These are phyloP conservation scores for Globisporangium apiculatum DNA, from an alignment of 352 stramenopile genomes.

Conservation along the genomic window DNA sequence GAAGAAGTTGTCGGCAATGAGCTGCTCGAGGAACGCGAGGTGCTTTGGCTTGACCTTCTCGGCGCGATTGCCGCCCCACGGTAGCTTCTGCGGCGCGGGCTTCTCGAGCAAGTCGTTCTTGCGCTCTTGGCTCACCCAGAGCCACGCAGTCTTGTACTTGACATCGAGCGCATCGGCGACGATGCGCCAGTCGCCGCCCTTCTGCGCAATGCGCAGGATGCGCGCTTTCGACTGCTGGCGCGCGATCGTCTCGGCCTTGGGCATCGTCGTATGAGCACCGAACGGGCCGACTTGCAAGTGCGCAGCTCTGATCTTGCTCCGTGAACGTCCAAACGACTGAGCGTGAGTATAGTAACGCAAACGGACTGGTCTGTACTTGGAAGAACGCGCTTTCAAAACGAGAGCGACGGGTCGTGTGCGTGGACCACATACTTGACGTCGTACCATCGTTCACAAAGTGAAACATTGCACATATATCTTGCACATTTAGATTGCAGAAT, in stretches of 20 bases:
- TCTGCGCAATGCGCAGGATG: slow-evolving; percentile 16
- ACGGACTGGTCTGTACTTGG: too few species aligned
- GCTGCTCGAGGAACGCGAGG: slow-evolving; percentile 13
- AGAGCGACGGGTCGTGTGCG: too few species aligned
- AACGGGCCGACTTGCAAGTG: background rate
- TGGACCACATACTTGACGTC: too few species aligned
- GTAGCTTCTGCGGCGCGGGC: slow-evolving; percentile 4
- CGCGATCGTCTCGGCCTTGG: slow-evolving; percentile 15
- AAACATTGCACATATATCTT: too few species aligned
- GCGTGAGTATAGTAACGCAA: too few species aligned
- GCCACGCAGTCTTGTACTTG: slow-evolving; percentile 19
- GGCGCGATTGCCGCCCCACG: slow-evolving; percentile 16
- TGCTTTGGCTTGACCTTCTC: slow-evolving; percentile 17
- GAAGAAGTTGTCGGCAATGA: slow-evolving; percentile 15
- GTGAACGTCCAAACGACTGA: too few species aligned
- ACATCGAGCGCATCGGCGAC: slow-evolving; percentile 14
- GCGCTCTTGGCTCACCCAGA: slow-evolving; percentile 15
- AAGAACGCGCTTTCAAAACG: too few species aligned
- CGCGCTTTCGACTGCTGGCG: slow-evolving; percentile 13
- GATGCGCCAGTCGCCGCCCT: slow-evolving; percentile 16
- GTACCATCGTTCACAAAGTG: too few species aligned
- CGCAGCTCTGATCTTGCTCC: background rate
- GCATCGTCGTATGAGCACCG: slow-evolving; percentile 1
- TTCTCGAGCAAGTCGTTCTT: slow-evolving; percentile 15
- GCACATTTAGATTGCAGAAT: too few species aligned